Evolutionary conservation across 495 filamentous ascomycete species (phyloP).

Genomic region (Aspergillus indologenus): DNA sequence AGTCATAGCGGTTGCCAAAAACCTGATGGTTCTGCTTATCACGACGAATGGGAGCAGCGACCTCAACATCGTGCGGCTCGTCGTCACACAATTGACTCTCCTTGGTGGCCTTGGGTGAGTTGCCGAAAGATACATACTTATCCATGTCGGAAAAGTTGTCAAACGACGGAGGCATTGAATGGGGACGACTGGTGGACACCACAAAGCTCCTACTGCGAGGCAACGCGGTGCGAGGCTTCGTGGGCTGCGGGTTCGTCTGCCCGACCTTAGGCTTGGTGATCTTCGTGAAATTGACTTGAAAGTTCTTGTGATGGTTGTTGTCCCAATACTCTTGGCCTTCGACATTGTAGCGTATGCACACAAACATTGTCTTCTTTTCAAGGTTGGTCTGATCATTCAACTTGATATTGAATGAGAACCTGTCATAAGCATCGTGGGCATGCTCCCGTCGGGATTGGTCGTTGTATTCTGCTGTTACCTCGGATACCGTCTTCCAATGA

Average conservation of each 20-base stretch:
- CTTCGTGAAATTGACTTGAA: conserved; percentile 87
- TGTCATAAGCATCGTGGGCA: conserved; percentile 67
- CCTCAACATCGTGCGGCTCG: conserved; percentile 33
- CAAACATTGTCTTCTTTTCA: conserved; percentile 82
- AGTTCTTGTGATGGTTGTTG: conserved; percentile 83
- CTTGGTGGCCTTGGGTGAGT: conserved; percentile 53
- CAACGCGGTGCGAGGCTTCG: conserved; percentile 58
- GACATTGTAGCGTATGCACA: conserved; percentile 87
- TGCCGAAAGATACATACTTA: conserved; percentile 54
- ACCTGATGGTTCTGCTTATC: conserved; percentile 66
- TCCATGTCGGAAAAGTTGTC: conserved; percentile 68
- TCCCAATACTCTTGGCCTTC: conserved; percentile 91
- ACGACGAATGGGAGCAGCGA: conserved; percentile 47
- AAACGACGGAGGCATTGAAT: conserved; percentile 59
- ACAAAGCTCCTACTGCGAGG: conserved; percentile 69
- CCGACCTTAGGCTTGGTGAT: conserved; percentile 59
- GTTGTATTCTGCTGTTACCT: conserved; percentile 84
- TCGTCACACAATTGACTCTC: conserved; percentile 41
- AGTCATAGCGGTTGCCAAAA: conserved; percentile 91
- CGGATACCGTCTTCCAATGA: conserved; percentile 97
- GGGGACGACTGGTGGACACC: conserved; percentile 49
- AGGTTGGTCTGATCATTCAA: conserved; percentile 85
- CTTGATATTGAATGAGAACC: conserved; percentile 92
- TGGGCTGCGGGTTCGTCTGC: conserved; percentile 47
- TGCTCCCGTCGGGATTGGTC: conserved; percentile 71